These are phyloP conservation scores for Pontederia paniculata DNA, from an alignment of 176 grass and related monocot species.

Conservation along the genomic window DNA sequence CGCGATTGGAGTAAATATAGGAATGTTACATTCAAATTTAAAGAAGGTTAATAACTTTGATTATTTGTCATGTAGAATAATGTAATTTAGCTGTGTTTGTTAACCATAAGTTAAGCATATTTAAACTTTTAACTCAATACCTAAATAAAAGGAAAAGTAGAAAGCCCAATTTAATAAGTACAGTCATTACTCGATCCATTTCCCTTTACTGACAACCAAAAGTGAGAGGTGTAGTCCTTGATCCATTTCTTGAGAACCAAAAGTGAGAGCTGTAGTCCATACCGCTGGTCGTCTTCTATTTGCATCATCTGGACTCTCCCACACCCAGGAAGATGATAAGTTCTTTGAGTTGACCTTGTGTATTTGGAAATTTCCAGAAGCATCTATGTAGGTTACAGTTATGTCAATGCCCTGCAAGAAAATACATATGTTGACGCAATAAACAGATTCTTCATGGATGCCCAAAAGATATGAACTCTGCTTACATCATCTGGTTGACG, in stretches of 20 bases:
- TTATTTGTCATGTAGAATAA: no score
- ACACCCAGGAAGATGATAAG: constrained; percentile 11
- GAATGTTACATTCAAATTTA: no score
- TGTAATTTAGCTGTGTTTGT: no score
- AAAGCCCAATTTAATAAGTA: background rate
- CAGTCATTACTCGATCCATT: background rate
- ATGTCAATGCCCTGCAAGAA: background rate
- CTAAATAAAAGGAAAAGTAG: no score
- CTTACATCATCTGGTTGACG: constrained; percentile 5
- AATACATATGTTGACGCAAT: background rate
- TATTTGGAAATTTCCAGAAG: constrained; percentile 5
- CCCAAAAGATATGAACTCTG: background rate
- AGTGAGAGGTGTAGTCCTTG: no score
- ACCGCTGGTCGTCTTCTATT: background rate
- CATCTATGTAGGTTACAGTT: constrained; percentile 1
- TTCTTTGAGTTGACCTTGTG: constrained; percentile 11
- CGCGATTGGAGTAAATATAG: no score
- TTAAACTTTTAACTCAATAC: no score
- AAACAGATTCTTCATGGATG: background rate
- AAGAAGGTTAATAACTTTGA: no score
- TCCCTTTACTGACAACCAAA: background rate
- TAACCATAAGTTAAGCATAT: no score
- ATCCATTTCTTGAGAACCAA: no score
- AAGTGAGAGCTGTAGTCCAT: background rate
- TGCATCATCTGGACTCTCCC: constrained; percentile 2